Evolutionary conservation across 192 early-diverging fungal species (phyloP), one percentile per base, ranked within the genome.

Genomic region (Backusella psychrophila): DNA sequence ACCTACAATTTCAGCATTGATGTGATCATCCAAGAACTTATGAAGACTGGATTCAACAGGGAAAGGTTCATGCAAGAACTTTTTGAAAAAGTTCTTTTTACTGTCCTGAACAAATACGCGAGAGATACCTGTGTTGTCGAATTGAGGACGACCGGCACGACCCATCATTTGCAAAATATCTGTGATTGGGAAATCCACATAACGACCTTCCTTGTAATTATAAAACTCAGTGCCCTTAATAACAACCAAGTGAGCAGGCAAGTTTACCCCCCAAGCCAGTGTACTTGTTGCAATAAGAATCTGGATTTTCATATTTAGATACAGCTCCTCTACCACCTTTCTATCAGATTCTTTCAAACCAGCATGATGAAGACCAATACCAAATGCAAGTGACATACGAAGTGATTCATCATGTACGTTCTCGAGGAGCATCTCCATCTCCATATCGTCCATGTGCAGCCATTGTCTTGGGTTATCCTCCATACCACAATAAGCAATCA

Each of bases 141-240:
- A 99, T 85, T 98, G 96, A 9, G 96, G 97, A 53, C 98, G 90
- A 23, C 93, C 97, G 6, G 98, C 98, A 74, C 97, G 93, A 21
- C 97, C 98, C 90, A 99, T 96, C 97, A 99, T 99, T 83, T 99
- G 98, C 56, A 99, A 83, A 7, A 99, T 94, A 81, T 99, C 97
- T 8, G 98, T 98, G 72, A 99, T 96, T 0, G 97, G 97, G 75
- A 95, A 96, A 76, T 99, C 98, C 11, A 97, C 96, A 79, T 99
- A 99, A 0, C 93, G 91, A 19, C 90, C 88, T 15, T 89, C 86
- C 77, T 94, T 95, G 65, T 94, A 95, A 78, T 99, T 97, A 80
- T 92, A 99, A 73, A 88, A 99, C 84, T 99, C 97, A 0, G 98
- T 99, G 19, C 98, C 98, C 82, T 98, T 99, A 67, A 99, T 90